Evolutionary conservation across 805 yeast species (phyloP), one percentile per base, ranked within the genome.

Genomic region (Candida glaebosa): DNA sequence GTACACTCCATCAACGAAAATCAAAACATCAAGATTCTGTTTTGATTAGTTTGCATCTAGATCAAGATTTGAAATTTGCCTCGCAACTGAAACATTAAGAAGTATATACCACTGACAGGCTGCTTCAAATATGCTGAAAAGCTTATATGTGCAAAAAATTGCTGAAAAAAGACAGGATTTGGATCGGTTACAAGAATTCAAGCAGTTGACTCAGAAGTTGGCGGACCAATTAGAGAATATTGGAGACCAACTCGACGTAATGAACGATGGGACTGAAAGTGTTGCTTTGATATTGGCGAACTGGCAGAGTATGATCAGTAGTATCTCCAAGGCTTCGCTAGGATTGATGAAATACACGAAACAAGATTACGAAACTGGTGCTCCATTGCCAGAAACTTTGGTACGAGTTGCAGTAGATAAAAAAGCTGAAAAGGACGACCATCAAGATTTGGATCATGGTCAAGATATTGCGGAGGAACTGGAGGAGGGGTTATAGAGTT

Each of bases 371-470:
- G 73, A 73, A 32, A 45, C 48, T 14, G 37, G 37, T 2, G 60
- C 65, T 2, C 83, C 86, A 2, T 59, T 79, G 34, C 87, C 90
- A 1, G 90, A 82, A 51, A 68, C 84, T 0, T 60, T 84, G 47
- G 83, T 84, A 3, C 65, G 90, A 37, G 69, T 84, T 24, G 69
- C 73, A 36, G 55, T 80, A 12, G 71, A 72, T 33, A 67, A 71
- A n/a, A 74, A 70, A 20, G 54, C 56, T 18, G 47, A 45, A 18
- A 50, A 40, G 17, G 49, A 38, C 15, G 44, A 37, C 9, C 34
- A 30, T 26, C 28, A 41, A 14, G 28, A 24, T 24, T 24, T 24
- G 28, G 10, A 24, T 24, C 28, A 24, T 24, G 12, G 28, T 24
- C 12, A 8, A 12, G 10, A 24, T 24, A 12, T 8, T 8, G 28